Percentiles rank a stretch among this genome's conserved stretches.
Conservation (phyloP, 768 basidiomycete species). For the Trametes maxima region DNA sequence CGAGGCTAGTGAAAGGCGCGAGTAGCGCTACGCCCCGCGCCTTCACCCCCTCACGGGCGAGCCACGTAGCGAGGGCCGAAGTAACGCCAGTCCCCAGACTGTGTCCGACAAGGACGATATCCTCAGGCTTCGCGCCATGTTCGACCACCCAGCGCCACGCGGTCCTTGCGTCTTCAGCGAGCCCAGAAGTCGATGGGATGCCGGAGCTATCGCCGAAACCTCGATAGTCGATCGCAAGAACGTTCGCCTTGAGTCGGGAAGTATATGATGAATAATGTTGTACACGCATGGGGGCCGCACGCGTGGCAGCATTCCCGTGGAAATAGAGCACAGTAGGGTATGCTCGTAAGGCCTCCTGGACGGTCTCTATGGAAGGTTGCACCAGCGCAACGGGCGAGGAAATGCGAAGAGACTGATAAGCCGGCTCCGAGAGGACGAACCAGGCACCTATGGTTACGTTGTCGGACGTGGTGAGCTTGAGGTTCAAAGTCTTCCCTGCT, state of each 20-base stretch:
- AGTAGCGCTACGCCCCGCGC: slow-evolving; percentile 45
- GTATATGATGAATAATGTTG: slow-evolving; percentile 67
- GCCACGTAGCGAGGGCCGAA: slow-evolving; percentile 41
- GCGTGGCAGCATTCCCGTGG: slow-evolving; percentile 87
- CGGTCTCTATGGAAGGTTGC: slow-evolving; percentile 40
- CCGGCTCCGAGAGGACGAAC: slow-evolving; percentile 73
- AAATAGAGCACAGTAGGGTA: slow-evolving; percentile 87
- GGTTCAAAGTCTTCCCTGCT: slow-evolving; percentile 81
- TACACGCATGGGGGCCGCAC: slow-evolving; percentile 70
- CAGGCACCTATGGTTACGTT: slow-evolving; percentile 83
- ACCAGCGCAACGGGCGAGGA: slow-evolving; percentile 40
- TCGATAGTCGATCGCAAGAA: slow-evolving; percentile 88
- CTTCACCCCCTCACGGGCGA: slow-evolving; percentile 43
- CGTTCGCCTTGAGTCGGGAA: slow-evolving; percentile 67
- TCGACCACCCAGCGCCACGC: slow-evolving; percentile 78
- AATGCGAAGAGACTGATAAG: slow-evolving; percentile 53
- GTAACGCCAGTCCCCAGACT: slow-evolving; percentile 87
- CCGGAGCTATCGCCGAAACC: slow-evolving; percentile 90
- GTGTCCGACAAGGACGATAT: slow-evolving; percentile 80
- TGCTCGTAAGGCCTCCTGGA: slow-evolving; percentile 54
- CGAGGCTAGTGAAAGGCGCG: slow-evolving; percentile 41
- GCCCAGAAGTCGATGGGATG: slow-evolving; percentile 71
- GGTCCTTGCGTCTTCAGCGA: slow-evolving; percentile 70
- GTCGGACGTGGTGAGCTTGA: slow-evolving; percentile 72
- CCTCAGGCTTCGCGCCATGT: slow-evolving; percentile 55